Conservation (phyloP, 352 stramenopile genomes). For the Globisporangium spiculum region DNA sequence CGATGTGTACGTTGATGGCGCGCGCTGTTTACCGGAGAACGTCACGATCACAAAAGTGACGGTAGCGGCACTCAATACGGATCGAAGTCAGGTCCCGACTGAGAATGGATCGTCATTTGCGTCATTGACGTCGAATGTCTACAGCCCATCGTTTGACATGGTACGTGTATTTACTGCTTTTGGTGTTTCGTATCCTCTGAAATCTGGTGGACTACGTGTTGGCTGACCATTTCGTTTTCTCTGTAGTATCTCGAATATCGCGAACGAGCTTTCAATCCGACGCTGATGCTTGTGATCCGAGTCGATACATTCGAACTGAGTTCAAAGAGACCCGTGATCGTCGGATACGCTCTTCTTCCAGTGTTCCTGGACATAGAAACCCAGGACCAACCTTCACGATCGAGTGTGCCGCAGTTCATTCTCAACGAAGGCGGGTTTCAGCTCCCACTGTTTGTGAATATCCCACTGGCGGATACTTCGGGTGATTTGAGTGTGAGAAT, state of each 20-base stretch:
- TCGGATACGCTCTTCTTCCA: constrained; percentile 73
- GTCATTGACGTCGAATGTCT: constrained; percentile 22
- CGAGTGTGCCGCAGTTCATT: constrained; percentile 47
- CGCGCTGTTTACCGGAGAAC: constrained; percentile 70
- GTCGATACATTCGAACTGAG: constrained; percentile 74
- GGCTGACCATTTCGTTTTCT: not conserved
- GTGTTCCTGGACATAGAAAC: constrained; percentile 75
- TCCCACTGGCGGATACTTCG: constrained; percentile 31
- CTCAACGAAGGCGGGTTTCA: constrained; percentile 80
- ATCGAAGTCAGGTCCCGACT: constrained; percentile 36
- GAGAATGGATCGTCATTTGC: constrained; percentile 32
- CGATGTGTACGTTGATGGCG: constrained; percentile 77
- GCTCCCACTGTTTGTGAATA: constrained; percentile 59
- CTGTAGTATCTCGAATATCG: constrained; percentile 71
- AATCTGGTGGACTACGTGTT: not conserved
- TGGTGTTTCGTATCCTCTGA: not conserved
- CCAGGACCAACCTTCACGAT: constrained; percentile 41
- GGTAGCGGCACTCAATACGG: constrained; percentile 49
- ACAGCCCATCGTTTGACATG: constrained; percentile 47
- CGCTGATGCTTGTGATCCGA: constrained; percentile 78
- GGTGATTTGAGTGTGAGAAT: constrained; percentile 33
- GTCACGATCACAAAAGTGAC: constrained; percentile 71
- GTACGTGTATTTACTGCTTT: constrained; percentile 27
- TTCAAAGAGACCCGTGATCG: constrained; percentile 48
- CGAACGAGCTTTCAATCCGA: constrained; percentile 72